phyloP scores from a whole-genome alignment of 1,284 basidiomycete species.

The Ustilago nuda region DNA sequence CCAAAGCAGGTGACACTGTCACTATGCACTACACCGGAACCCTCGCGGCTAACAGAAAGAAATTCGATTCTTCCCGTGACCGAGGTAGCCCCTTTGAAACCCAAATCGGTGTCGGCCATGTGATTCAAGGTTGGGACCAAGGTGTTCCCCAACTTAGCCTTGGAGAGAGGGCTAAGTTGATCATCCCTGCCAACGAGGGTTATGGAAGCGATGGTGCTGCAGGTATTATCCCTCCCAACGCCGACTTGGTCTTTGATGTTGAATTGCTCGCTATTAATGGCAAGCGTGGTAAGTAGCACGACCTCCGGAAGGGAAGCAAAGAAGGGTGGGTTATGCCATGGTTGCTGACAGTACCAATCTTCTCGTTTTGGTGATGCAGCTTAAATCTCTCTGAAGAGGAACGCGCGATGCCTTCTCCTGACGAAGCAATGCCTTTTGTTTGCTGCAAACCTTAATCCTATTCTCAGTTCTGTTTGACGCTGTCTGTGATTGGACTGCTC shows the following conservation, averaged over 20 bases:
- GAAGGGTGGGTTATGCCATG: too few species aligned
- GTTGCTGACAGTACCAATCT: too few species aligned
- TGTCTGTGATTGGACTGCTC: too few species aligned
- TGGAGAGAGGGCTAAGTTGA: slow-evolving; percentile 69
- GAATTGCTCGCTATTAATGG: slow-evolving; percentile 71
- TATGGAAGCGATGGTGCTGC: slow-evolving; percentile 63
- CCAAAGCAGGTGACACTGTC: slow-evolving; percentile 64
- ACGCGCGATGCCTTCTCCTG: too few species aligned
- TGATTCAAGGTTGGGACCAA: slow-evolving; percentile 71
- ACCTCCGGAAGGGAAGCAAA: neutral
- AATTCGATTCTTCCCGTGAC: slow-evolving; percentile 69
- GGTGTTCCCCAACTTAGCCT: slow-evolving; percentile 70
- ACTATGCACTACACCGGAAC: slow-evolving; percentile 67
- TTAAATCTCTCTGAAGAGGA: neutral
- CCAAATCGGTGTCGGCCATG: slow-evolving; percentile 67
- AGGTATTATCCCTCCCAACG: slow-evolving; percentile 70
- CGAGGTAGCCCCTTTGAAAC: slow-evolving; percentile 65
- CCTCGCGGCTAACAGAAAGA: slow-evolving; percentile 52
- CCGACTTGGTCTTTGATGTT: slow-evolving; percentile 67
- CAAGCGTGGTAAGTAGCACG: slow-evolving; percentile 32
- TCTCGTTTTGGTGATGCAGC: neutral
- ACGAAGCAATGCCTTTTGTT: too few species aligned
- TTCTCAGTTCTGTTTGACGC: too few species aligned
- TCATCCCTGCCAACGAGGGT: slow-evolving; percentile 67
- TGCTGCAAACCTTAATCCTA: too few species aligned